Evolutionary conservation across 768 basidiomycete genomes (phyloP), one percentile per base, ranked within the genome.

Genomic region (Hortiboletus flavorubellus): DNA sequence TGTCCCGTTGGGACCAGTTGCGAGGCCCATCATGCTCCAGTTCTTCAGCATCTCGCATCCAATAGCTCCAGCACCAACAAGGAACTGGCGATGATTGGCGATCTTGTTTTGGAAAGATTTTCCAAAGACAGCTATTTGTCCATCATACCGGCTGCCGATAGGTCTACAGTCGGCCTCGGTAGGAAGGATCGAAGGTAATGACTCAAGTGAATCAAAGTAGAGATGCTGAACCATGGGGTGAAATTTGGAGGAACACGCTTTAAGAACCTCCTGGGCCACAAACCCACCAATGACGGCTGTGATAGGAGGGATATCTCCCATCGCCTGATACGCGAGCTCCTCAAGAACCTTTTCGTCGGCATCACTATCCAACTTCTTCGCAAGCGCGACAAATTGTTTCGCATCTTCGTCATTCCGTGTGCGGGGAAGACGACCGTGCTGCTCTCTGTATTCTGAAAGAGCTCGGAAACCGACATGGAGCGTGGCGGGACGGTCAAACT

Each of bases 31-130:
- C 93, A 98, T 91, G 61, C 91, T 90, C 97, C 97, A 99, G 73
- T 98, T 99, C 80, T 99, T 99, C 65, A 99, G 76, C 97, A 98
- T 98, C 76, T 99, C 97, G 68, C 97, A 99, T 18, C 97, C 97
- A 69, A 99, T 98, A 35, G 97, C 97, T 43, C 97, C 97, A n/a
- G 96, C 86, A 9, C 97, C 97, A 53, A 99, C 97, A 43, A 99
- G 81, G 82, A 99, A 99, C 66, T 98, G 91, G 29, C 90, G 83
- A 68, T 93, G 85, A 67, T 89, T 88, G 40, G 84, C 81, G 57
- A 99, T 87, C 77, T 91, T 97, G 39, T 88, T 80, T 62, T 99
- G 97, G 85, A 98, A 98, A 2, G 74, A 67, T 71, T 85, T 90
- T 7, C 97, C 97, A 66, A 99, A 98, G 10, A 99, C 94, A 37